These are phyloP conservation scores for Mortierella sp. DNA, from an alignment of 371 early-diverging fungal species.

Conservation along the genomic window DNA sequence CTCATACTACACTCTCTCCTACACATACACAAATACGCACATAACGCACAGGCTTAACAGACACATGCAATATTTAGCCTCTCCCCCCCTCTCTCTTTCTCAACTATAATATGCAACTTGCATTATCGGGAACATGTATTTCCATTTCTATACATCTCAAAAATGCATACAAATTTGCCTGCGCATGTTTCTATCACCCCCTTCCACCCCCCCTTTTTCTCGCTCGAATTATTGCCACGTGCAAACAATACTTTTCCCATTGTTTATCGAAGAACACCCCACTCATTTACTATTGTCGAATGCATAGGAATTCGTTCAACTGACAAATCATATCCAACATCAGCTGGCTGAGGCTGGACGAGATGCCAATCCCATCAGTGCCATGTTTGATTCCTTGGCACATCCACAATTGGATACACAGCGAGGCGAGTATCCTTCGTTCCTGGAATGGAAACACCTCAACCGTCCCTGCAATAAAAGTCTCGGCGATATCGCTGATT, in stretches of 20 bases:
- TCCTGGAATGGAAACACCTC: slow-evolving; percentile 34
- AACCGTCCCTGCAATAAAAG: background rate
- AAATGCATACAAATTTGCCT: background rate
- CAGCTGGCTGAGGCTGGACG: slow-evolving; percentile 54
- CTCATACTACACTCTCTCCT: background rate
- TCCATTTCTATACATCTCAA: background rate
- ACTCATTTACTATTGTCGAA: background rate
- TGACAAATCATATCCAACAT: slow-evolving; percentile 54
- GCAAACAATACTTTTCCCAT: background rate
- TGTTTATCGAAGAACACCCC: background rate
- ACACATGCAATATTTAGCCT: background rate
- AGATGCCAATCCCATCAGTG: slow-evolving; percentile 53
- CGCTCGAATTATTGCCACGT: background rate
- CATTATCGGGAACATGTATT: background rate
- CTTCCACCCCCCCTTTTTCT: background rate
- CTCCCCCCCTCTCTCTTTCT: background rate
- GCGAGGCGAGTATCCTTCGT: slow-evolving; percentile 54
- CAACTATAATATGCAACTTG: background rate
- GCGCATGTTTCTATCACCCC: background rate
- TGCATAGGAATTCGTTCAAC: slow-evolving; percentile 40
- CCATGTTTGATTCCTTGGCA: slow-evolving; percentile 54
- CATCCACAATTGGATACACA: slow-evolving; percentile 54
- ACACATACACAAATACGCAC: background rate
- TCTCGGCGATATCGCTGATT: background rate
- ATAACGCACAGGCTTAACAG: background rate